phyloP scores from a whole-genome alignment of 1,284 basidiomycete species.

The Sparassis latifolia region DNA sequence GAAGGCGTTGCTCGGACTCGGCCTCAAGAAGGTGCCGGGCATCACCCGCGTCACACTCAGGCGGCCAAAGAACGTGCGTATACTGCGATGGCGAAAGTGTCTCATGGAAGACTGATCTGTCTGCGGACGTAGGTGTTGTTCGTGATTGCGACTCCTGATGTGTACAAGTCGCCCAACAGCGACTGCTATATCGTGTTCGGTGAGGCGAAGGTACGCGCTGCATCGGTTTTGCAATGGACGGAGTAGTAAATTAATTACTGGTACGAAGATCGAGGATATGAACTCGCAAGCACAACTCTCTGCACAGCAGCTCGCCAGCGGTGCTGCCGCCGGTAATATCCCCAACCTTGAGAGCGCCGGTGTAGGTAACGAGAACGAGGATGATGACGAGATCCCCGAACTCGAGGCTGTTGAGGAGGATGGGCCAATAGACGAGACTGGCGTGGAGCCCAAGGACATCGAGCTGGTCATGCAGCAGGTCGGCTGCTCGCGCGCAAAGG shows the following conservation, averaged over 20 bases:
- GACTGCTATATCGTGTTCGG: slow-evolving; percentile 99
- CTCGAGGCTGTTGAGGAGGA: slow-evolving; percentile 78
- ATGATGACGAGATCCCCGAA: slow-evolving; percentile 77
- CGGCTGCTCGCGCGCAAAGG: slow-evolving; percentile 80
- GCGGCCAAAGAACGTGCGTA: slow-evolving; percentile 86
- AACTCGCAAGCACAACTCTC: slow-evolving; percentile 78
- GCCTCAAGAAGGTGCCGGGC: slow-evolving; percentile 85
- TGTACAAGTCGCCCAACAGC: slow-evolving; percentile 95
- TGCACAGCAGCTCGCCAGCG: slow-evolving; percentile 75
- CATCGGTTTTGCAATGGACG: not conserved
- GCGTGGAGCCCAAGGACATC: slow-evolving; percentile 91
- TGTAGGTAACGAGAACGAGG: slow-evolving; percentile 48
- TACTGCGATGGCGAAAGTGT: not conserved
- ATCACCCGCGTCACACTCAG: slow-evolving; percentile 95
- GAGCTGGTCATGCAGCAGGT: slow-evolving; percentile 91
- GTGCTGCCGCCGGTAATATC: slow-evolving; percentile 42
- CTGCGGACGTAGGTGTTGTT: slow-evolving; percentile 65
- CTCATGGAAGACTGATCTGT: not conserved
- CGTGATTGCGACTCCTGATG: slow-evolving; percentile 90
- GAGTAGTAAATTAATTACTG: not conserved
- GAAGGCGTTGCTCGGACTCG: slow-evolving; percentile 82
- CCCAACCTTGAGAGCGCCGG: slow-evolving; percentile 50
- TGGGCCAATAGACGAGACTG: slow-evolving; percentile 71
- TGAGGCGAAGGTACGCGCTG: slow-evolving; percentile 78
- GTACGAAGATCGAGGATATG: slow-evolving; percentile 80